These are phyloP conservation scores for Cystofilobasidium macerans DNA, from an alignment of 768 basidiomycete genomes.

Conservation along the genomic window DNA sequence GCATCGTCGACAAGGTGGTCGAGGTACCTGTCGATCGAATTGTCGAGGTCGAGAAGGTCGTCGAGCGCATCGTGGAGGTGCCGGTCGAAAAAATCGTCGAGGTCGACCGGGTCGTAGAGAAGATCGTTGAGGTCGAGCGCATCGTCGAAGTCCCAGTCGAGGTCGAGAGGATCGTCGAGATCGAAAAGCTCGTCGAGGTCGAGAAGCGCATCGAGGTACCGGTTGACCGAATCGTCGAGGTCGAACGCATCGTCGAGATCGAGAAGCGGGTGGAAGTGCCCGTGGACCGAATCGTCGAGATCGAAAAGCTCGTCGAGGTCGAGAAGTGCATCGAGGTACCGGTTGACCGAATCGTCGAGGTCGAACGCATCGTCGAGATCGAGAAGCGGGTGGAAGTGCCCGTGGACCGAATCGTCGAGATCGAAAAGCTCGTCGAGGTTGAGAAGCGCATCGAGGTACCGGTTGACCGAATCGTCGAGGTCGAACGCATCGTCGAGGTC, in stretches of 20 bases:
- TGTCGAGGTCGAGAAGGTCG: constrained; percentile 30
- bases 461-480: constrained; percentile 33
- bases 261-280: constrained; percentile 29
- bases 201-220: constrained; percentile 31
- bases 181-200: constrained; percentile 33
- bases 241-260: constrained; percentile 31
- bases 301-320: constrained; percentile 26
- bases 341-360: constrained; percentile 27
- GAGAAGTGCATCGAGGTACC: constrained; percentile 29
- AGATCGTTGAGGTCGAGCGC: constrained; percentile 29
- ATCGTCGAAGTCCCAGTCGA: constrained; percentile 30
- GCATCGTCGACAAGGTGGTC: constrained; percentile 33
- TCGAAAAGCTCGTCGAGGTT: constrained; percentile 28
- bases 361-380: constrained; percentile 29
- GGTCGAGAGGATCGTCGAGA: constrained; percentile 1
- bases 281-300: constrained; percentile 1
- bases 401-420: constrained; percentile 27
- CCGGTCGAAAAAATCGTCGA: constrained; percentile 33
- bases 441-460: constrained; percentile 33
- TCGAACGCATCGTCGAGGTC: constrained; percentile 27
- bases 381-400: constrained; percentile 28
- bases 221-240: constrained; percentile 26
- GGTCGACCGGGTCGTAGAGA: constrained; percentile 31
- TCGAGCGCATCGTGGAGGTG: constrained; percentile 26
- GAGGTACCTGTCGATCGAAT: constrained; percentile 28